Base-by-base conservation (phyloP, 2,329 filamentous ascomycete species). In the Grosmannia serpens region DNA sequence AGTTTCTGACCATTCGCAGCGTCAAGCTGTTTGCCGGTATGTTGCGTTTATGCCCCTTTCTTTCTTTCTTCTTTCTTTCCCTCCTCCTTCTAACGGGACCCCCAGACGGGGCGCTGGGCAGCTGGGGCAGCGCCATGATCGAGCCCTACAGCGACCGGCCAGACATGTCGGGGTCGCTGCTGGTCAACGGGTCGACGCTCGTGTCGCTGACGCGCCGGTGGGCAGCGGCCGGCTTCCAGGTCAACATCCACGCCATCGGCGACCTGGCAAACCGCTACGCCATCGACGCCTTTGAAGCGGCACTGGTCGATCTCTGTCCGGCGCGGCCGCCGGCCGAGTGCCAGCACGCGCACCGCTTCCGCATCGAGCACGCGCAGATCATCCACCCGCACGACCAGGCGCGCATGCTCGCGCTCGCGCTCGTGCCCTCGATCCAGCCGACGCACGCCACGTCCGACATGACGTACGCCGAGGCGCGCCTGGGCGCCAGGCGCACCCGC, bases 391-490 rank as follows among this genome's bases (percentile, higher is more conserved):
- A 76, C 59, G 85, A 88, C 68, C 85, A 87, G 67, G 70, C 64
- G 1, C 77, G 84, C 33, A 81, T 88, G 65, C 73, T 73, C 56
- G 70, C 74, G 5, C 69, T 86, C 5, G 82, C 81, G 8, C 81
- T 88, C 64, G 77, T 88, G 56, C 84, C 85, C 0, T 86, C 82
- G 2, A 82, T 89, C 58, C 86, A 88, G 65, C 86, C 85, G 5
- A 88, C 86, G 0, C 85, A 88, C 65, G 85, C 86, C 26, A 88
- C 85, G 3, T 85, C 82, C 9, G 86, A 88, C 68, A 86, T 86
- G 82, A 76, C 77, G 5, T 88, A 87, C 64, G 86, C 84, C 10
- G 76, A 81, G 61, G 70, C 69, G 46, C 77, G 85, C 8, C 78
- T 89, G 0, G 86, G 85, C 0, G 64, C 67, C 11, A 69, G 76